Conservation (phyloP, 2,329 filamentous ascomycete genomes). For the Xylariaceae sp. region DNA sequence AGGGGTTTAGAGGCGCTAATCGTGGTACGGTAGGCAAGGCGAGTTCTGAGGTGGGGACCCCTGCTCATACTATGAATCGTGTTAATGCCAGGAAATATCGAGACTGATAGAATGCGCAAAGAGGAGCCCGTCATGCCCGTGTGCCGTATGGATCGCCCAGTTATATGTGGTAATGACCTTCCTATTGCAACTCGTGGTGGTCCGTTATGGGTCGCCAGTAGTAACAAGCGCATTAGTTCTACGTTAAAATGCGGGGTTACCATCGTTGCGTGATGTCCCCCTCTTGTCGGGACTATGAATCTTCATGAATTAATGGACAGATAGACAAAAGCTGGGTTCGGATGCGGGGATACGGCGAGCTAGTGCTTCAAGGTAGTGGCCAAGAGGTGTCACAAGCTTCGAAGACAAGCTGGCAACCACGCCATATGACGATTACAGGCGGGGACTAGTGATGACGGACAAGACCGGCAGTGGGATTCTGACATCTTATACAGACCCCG, state of each 20-base stretch:
- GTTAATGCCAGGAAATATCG: not conserved
- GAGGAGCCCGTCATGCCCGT: slow-evolving; percentile 1
- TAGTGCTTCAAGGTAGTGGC: slow-evolving; percentile 2
- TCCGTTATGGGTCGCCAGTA: not conserved
- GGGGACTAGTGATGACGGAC: slow-evolving; percentile 2
- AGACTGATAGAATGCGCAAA: no score
- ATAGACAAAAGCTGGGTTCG: slow-evolving; percentile 7
- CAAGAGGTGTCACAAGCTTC: slow-evolving; percentile 1
- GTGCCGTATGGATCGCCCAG: not conserved
- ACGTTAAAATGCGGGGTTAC: slow-evolving; percentile 10
- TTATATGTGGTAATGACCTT: slow-evolving; percentile 6
- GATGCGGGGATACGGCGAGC: not conserved
- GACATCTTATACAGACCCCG: no score
- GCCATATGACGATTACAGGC: not conserved
- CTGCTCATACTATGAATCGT: no score
- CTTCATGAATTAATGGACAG: not conserved
- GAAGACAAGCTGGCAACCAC: not conserved
- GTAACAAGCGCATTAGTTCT: not conserved
- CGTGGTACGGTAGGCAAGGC: no score
- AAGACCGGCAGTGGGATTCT: no score
- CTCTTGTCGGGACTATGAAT: not conserved
- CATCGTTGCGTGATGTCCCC: slow-evolving; percentile 4
- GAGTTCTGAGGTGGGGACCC: no score
- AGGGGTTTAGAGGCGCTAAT: no score
- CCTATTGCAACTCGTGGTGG: slow-evolving; percentile 4